Evolutionary conservation across 2,329 filamentous ascomycete genomes (phyloP).

Genomic region (Pseudogymnoascus destructans): DNA sequence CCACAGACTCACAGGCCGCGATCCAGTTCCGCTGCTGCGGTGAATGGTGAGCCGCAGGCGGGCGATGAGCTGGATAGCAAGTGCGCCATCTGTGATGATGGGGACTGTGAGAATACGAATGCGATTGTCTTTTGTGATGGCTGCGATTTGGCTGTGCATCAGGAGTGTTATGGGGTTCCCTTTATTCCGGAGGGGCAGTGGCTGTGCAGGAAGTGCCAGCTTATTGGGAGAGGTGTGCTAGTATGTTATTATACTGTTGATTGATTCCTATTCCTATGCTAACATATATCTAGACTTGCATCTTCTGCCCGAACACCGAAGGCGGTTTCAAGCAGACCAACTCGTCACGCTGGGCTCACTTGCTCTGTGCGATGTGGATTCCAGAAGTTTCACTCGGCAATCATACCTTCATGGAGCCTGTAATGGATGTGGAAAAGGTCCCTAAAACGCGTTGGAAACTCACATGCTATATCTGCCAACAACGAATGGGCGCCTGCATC

Average conservation of each 20-base stretch:
- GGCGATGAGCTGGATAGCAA: constrained; percentile 95
- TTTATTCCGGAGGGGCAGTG: constrained; percentile 98
- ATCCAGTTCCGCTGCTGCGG: constrained; percentile 85
- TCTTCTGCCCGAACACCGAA: constrained; percentile 95
- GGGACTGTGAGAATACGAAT: constrained; percentile 98
- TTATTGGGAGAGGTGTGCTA: constrained; percentile 82
- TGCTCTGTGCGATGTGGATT: constrained; percentile 97
- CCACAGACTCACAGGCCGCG: constrained; percentile 86
- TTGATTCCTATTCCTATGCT: constrained; percentile 10
- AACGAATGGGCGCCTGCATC: constrained; percentile 96
- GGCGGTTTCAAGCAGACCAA: constrained; percentile 98
- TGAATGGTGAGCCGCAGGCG: constrained; percentile 78
- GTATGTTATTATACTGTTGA: constrained; percentile 35
- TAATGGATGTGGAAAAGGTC: constrained; percentile 96
- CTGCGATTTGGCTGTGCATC: constrained; percentile 92
- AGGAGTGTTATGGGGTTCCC: constrained; percentile 96
- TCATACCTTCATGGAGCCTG: constrained; percentile 93
- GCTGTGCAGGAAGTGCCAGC: constrained; percentile 92
- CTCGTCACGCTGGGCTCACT: constrained; percentile 88
- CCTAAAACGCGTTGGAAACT: constrained; percentile 89
- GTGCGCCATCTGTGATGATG: constrained; percentile 94
- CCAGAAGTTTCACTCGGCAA: constrained; percentile 93
- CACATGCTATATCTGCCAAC: constrained; percentile 90
- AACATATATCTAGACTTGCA: constrained; percentile 54
- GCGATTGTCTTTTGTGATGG: constrained; percentile 98